A percentile compares a stretch with the other conserved stretches of the same genome.
These are phyloP conservation scores for Colletotrichum somersetense DNA, from an alignment of 2,329 filamentous ascomycete genomes.

Conservation along the genomic window DNA sequence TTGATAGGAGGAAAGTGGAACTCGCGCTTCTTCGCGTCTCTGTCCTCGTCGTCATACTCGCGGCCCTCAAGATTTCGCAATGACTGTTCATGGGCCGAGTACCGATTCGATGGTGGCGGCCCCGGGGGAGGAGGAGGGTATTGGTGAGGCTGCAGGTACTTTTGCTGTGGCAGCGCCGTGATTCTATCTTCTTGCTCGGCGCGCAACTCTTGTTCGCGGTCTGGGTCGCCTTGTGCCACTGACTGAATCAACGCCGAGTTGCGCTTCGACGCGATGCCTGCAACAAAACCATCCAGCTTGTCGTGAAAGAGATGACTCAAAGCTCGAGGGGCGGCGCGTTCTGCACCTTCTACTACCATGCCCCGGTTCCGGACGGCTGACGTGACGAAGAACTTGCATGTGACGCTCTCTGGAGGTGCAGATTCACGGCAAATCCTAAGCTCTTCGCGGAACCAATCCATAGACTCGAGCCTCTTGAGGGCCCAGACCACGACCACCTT, in stretches of 20 bases:
- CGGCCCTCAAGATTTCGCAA: slow-evolving; percentile 64
- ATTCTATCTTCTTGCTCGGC: slow-evolving; percentile 88
- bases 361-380: slow-evolving; percentile 71
- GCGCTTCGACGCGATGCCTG: slow-evolving; percentile 87
- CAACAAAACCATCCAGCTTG: slow-evolving; percentile 88
- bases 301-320: slow-evolving; percentile 85
- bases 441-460: slow-evolving; percentile 98
- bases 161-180: slow-evolving; percentile 80
- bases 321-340: slow-evolving; percentile 68
- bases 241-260: slow-evolving; percentile 87
- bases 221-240: slow-evolving; percentile 82
- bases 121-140: slow-evolving; percentile 48
- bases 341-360: slow-evolving; percentile 45
- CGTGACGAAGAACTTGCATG: slow-evolving; percentile 96
- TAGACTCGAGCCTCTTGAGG: slow-evolving; percentile 88
- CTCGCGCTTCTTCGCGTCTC: slow-evolving; percentile 53
- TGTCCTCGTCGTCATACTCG: slow-evolving; percentile 57
- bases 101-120: slow-evolving; percentile 48
- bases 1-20: slow-evolving; percentile 72
- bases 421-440: slow-evolving; percentile 90
- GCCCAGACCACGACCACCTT: slow-evolving; percentile 95
- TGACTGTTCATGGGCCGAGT: slow-evolving; percentile 59
- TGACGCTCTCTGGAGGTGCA: slow-evolving; percentile 88
- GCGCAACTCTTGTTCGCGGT: slow-evolving; percentile 83
- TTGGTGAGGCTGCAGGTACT: slow-evolving; percentile 70